These are phyloP conservation scores for Fibroporia radiculosa DNA, from an alignment of 768 basidiomycete species.

Conservation along the genomic window DNA sequence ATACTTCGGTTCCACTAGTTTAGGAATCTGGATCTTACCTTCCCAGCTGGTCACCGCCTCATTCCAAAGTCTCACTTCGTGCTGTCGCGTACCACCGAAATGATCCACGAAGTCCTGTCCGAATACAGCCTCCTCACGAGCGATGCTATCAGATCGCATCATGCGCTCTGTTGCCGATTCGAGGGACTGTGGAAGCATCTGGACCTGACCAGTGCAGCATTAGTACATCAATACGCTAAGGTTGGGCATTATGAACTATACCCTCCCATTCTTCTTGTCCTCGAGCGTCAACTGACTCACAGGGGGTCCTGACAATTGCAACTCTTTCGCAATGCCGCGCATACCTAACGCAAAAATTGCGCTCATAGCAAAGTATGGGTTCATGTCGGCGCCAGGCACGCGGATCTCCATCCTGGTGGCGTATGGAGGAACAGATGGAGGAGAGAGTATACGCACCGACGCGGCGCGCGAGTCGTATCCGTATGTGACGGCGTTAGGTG, in stretches of 20 bases:
- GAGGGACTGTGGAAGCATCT: slow-evolving; percentile 72
- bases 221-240: not conserved
- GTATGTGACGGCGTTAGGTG: slow-evolving; percentile 87
- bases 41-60: slow-evolving; percentile 93
- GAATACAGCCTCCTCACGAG: slow-evolving; percentile 65
- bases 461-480: slow-evolving; percentile 95
- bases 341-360: slow-evolving; percentile 85
- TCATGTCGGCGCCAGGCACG: slow-evolving; percentile 96
- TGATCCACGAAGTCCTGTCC: slow-evolving; percentile 92
- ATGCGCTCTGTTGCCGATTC: slow-evolving; percentile 76
- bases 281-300: slow-evolving; percentile 50
- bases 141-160: slow-evolving; percentile 71
- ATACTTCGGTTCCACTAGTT: not conserved
- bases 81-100: slow-evolving; percentile 89
- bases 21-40: slow-evolving; percentile 38
- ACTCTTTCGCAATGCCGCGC: slow-evolving; percentile 77
- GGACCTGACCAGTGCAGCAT: slow-evolving; percentile 34
- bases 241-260: slow-evolving; percentile 18
- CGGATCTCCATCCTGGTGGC: slow-evolving; percentile 92
- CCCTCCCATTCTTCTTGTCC: slow-evolving; percentile 52
- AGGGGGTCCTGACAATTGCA: slow-evolving; percentile 62
- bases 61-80: slow-evolving; percentile 83
- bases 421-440: slow-evolving; percentile 72
- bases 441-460: slow-evolving; percentile 86
- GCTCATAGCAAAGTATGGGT: slow-evolving; percentile 83